phyloP scores from a whole-genome alignment of 2,329 filamentous ascomycete genomes.

The Ceratocystis albifundus region DNA sequence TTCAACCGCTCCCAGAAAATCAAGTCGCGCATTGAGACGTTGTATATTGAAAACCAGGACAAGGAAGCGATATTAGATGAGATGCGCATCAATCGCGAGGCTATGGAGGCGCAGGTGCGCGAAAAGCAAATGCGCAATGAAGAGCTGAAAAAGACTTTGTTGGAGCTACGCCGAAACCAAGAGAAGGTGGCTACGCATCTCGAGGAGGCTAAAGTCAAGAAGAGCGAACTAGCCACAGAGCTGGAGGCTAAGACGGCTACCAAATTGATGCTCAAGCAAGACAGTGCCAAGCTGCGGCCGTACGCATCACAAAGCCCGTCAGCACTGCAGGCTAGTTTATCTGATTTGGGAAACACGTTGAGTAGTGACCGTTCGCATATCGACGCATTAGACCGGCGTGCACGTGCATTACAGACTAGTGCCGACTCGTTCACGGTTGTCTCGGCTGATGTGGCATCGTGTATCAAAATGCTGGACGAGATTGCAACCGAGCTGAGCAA shows the following conservation, averaged over 20 bases:
- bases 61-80: constrained; percentile 70
- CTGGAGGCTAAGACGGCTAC: constrained; percentile 61
- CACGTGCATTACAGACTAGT: constrained; percentile 83
- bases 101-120: constrained; percentile 68
- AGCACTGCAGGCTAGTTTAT: constrained; percentile 66
- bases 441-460: constrained; percentile 70
- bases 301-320: constrained; percentile 85
- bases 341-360: constrained; percentile 70
- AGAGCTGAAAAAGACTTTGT: constrained; percentile 67
- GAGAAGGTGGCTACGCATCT: constrained; percentile 72
- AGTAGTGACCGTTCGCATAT: constrained; percentile 71
- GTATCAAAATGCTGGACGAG: constrained; percentile 81
- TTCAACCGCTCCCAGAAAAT: constrained; percentile 82
- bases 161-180: constrained; percentile 71
- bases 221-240: constrained; percentile 58
- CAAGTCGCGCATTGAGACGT: constrained; percentile 73
- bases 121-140: constrained; percentile 81
- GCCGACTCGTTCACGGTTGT: constrained; percentile 81
- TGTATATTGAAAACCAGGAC: constrained; percentile 77
- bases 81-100: constrained; percentile 66
- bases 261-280: constrained; percentile 62
- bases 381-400: constrained; percentile 72
- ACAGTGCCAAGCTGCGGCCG: constrained; percentile 77
- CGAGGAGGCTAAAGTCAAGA: constrained; percentile 71
- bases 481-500: constrained; percentile 72